Evolutionary conservation across 1,284 basidiomycete species (phyloP).

Genomic region (Naganishia sp.): DNA sequence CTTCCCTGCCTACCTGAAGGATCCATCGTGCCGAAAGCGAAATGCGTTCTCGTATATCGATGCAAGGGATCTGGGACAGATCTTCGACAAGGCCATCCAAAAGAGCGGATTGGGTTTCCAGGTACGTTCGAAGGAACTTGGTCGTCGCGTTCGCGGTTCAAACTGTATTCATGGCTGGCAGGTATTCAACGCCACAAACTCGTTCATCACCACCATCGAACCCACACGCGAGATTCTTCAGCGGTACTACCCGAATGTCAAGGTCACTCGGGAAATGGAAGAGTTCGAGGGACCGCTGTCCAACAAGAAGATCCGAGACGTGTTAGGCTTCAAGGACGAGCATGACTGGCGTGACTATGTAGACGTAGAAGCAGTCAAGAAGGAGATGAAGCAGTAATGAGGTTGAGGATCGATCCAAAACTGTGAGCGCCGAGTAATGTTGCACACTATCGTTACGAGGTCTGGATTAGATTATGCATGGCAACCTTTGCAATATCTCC

Average conservation of each 20-base stretch:
- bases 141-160: background rate
- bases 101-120: conserved; percentile 45
- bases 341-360: conserved; percentile 40
- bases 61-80: conserved; percentile 45
- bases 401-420: too few relatives aligned
- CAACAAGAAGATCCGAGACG: conserved; percentile 42
- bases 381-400: conserved; percentile 26
- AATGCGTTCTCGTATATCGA: conserved; percentile 50
- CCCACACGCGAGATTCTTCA: conserved; percentile 40
- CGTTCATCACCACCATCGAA: conserved; percentile 35
- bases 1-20: conserved; percentile 40
- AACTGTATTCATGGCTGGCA: background rate
- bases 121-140: conserved; percentile 31
- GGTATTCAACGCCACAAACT: conserved; percentile 47
- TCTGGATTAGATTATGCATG: too few relatives aligned
- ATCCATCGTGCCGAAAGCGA: conserved; percentile 41
- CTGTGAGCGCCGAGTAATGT: too few relatives aligned
- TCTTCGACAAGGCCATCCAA: conserved; percentile 42
- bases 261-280: conserved; percentile 41
- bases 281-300: conserved; percentile 43
- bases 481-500: too few relatives aligned
- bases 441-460: too few relatives aligned
- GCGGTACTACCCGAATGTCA: conserved; percentile 37
- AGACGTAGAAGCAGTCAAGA: conserved; percentile 28
- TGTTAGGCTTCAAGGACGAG: conserved; percentile 45